Evolutionary conservation across 2,329 filamentous ascomycete species (phyloP).

Genomic region (Pyricularia grisea): DNA sequence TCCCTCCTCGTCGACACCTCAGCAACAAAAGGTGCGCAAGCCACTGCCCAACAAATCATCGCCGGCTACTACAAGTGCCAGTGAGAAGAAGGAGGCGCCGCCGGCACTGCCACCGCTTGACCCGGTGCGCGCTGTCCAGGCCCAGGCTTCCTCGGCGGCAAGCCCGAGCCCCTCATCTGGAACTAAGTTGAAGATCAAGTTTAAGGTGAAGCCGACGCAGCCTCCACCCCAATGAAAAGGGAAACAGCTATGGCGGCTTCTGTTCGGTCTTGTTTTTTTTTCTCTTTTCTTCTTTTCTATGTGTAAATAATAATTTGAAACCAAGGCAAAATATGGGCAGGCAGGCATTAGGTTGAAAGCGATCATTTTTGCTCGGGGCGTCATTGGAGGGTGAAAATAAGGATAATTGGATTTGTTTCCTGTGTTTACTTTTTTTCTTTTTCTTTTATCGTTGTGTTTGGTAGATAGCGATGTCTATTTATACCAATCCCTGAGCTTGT

Average conservation of each 20-base stretch:
- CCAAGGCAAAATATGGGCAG: not conserved
- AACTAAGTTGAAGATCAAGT: not conserved
- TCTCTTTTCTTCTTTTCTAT: not conserved
- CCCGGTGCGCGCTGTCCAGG: not conserved
- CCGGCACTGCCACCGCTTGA: not conserved
- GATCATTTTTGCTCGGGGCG: not conserved
- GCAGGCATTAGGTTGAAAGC: not conserved
- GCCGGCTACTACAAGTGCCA: not conserved
- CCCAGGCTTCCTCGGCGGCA: not conserved
- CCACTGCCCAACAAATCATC: conserved; percentile 3
- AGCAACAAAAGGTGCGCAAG: conserved; percentile 8
- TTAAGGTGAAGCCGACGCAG: not conserved
- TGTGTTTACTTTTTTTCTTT: not conserved
- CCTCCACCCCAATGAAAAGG: not conserved
- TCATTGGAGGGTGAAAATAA: not conserved
- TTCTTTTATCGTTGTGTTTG: not conserved
- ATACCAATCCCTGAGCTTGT: not conserved
- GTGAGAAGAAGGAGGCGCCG: not conserved
- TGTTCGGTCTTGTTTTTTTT: no score
- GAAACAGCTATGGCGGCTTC: no score
- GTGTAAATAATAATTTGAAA: not conserved
- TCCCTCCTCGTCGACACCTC: not conserved
- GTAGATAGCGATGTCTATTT: not conserved
- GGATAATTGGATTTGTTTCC: not conserved
- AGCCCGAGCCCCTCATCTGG: not conserved